Evolutionary conservation across 2,329 filamentous ascomycete species (phyloP).

Genomic region (Orbilia oligospora): DNA sequence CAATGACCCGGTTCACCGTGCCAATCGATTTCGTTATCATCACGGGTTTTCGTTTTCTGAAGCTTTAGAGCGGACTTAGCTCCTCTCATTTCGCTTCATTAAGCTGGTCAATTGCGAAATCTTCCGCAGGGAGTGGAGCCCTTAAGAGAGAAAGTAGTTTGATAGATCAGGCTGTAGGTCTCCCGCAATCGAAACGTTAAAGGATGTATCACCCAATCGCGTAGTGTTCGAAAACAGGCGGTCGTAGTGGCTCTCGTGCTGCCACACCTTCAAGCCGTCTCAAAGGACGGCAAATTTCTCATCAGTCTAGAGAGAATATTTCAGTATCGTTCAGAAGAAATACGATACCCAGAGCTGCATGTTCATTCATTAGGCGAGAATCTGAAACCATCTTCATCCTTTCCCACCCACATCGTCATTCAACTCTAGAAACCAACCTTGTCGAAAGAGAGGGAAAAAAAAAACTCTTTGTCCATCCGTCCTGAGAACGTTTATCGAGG

Average conservation of each 20-base stretch:
- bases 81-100: conserved; percentile 59
- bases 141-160: conserved; percentile 16
- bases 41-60: conserved; percentile 34
- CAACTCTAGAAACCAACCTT: conserved; percentile 51
- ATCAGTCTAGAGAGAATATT: conserved; percentile 46
- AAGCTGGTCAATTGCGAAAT: conserved; percentile 52
- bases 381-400: conserved; percentile 52
- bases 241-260: conserved; percentile 52
- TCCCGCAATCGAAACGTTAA: conserved; percentile 44
- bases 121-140: conserved; percentile 50
- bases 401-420: conserved; percentile 43
- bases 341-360: conserved; percentile 50
- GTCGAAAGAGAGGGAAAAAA: conserved; percentile 10
- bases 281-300: conserved; percentile 36
- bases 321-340: conserved; percentile 34
- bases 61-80: conserved; percentile 12
- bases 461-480: conserved; percentile 13
- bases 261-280: conserved; percentile 58
- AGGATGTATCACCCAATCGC: conserved; percentile 40
- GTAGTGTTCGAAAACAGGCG: conserved; percentile 24
- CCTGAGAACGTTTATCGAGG: conserved; percentile 26
- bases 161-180: conserved; percentile 54
- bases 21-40: conserved; percentile 31
- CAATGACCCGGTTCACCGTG: conserved; percentile 27
- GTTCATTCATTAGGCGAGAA: conserved; percentile 54